Evolutionary conservation across 2,329 filamentous ascomycete genomes (phyloP).

Genomic region (Cryphonectria japonica): DNA sequence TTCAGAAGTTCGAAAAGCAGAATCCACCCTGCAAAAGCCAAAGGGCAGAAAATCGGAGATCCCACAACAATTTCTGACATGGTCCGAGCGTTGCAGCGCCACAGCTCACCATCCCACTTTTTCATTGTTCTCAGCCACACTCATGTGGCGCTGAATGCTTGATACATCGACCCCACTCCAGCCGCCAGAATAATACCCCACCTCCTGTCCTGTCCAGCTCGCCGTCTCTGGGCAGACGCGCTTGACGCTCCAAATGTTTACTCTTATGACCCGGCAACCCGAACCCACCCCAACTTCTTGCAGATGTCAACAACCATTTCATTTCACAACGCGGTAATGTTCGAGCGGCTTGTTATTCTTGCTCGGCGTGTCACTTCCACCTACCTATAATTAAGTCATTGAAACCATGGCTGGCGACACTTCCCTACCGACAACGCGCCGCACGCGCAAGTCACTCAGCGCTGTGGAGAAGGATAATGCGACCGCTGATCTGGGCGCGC

Average conservation of each 20-base stretch:
- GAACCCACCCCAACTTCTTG: not conserved
- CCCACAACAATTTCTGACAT: slow-evolving; percentile 17
- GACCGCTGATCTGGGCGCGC: slow-evolving; percentile 66
- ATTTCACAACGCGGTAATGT: slow-evolving; percentile 11
- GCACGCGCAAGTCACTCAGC: slow-evolving; percentile 74
- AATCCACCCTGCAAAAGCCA: slow-evolving; percentile 5
- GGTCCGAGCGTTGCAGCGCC: slow-evolving; percentile 16
- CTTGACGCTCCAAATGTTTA: slow-evolving; percentile 13
- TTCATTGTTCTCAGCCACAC: not conserved
- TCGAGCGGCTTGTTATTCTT: not conserved
- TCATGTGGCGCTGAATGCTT: not conserved
- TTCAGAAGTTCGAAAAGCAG: slow-evolving; percentile 20
- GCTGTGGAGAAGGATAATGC: slow-evolving; percentile 77
- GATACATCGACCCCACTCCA: not conserved
- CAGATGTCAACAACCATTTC: not conserved
- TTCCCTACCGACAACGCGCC: slow-evolving; percentile 60
- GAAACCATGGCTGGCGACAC: slow-evolving; percentile 40
- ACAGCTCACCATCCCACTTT: slow-evolving; percentile 14
- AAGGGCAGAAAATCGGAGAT: slow-evolving; percentile 19
- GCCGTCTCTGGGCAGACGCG: slow-evolving; percentile 5
- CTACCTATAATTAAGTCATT: not conserved
- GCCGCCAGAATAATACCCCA: not conserved
- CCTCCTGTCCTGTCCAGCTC: not conserved
- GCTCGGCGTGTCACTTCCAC: slow-evolving; percentile 5
- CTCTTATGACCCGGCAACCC: slow-evolving; percentile 21